These are phyloP conservation scores for Naganishia friedmannii DNA, from an alignment of 768 basidiomycete genomes.

Conservation along the genomic window DNA sequence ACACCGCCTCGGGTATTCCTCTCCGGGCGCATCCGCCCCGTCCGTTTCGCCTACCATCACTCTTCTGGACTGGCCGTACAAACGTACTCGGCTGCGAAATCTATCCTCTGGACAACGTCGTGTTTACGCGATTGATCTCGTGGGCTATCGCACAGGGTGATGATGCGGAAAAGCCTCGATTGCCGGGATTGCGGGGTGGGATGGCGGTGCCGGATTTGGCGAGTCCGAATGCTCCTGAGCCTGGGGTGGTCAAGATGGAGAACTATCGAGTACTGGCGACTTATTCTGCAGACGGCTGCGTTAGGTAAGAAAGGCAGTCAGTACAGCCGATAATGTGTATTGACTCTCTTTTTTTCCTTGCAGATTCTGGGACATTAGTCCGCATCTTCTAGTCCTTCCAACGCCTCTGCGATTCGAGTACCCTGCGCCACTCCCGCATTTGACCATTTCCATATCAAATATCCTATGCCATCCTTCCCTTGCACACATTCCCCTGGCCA, in stretches of 20 bases:
- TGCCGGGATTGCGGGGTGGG: slow-evolving; percentile 44
- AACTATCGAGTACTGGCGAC: slow-evolving; percentile 66
- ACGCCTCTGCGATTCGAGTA: slow-evolving; percentile 63
- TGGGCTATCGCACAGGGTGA: slow-evolving; percentile 59
- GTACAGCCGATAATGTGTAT: background rate
- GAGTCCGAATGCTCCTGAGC: slow-evolving; percentile 48
- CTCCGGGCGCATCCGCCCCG: slow-evolving; percentile 33
- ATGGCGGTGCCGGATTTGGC: slow-evolving; percentile 43
- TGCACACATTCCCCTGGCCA: slow-evolving; percentile 43
- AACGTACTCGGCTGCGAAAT: slow-evolving; percentile 47
- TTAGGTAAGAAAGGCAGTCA: slow-evolving; percentile 45
- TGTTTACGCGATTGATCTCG: slow-evolving; percentile 52
- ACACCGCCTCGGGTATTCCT: slow-evolving; percentile 10
- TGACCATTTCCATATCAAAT: slow-evolving; percentile 62
- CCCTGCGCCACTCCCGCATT: slow-evolving; percentile 63
- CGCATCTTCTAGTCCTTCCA: slow-evolving; percentile 61
- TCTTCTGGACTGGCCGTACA: slow-evolving; percentile 47
- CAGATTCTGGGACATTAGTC: slow-evolving; percentile 71
- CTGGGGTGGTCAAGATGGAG: slow-evolving; percentile 52
- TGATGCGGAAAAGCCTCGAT: slow-evolving; percentile 55
- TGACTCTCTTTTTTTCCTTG: background rate
- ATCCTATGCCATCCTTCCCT: slow-evolving; percentile 54
- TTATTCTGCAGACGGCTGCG: slow-evolving; percentile 61
- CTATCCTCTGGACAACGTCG: slow-evolving; percentile 52
- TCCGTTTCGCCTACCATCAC: slow-evolving; percentile 45